Percentiles rank a stretch among this genome's conserved stretches.
Conservation (phyloP, 2,329 filamentous ascomycete genomes). For the Apiospora marii region DNA sequence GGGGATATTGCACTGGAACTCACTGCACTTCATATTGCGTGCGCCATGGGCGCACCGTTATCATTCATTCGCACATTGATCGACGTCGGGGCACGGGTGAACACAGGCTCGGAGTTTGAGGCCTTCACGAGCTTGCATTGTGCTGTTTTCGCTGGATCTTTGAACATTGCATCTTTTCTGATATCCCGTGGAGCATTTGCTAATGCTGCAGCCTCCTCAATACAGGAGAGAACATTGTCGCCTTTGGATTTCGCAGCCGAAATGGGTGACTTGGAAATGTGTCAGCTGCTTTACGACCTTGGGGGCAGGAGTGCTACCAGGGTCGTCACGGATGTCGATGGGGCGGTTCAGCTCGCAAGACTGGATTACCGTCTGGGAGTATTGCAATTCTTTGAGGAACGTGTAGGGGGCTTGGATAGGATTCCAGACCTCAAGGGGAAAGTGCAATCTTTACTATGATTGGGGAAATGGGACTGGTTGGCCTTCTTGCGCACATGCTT, state of each 20-base stretch:
- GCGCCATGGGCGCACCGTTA: background rate
- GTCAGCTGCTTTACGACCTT: background rate
- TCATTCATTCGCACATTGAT: background rate
- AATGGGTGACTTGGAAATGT: background rate
- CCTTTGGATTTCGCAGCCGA: background rate
- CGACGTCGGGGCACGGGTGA: background rate
- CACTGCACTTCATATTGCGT: background rate
- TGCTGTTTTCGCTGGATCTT: background rate
- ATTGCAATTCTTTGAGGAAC: background rate
- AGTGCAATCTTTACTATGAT: background rate
- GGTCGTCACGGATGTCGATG: background rate
- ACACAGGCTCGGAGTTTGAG: background rate
- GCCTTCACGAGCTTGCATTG: background rate
- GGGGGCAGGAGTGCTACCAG: background rate
- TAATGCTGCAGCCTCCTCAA: no score
- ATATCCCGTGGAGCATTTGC: background rate
- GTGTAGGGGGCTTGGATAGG: background rate
- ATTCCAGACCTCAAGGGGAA: background rate
- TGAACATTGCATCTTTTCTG: background rate
- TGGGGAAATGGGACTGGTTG: no score
- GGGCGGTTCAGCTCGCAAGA: background rate
- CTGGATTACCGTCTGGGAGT: background rate
- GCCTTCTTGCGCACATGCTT: no score
- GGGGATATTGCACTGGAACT: fast-evolving
- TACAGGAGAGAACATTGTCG: no score